Conservation (phyloP, 2,329 filamentous ascomycete species). For the Fusarium cicatricum region DNA sequence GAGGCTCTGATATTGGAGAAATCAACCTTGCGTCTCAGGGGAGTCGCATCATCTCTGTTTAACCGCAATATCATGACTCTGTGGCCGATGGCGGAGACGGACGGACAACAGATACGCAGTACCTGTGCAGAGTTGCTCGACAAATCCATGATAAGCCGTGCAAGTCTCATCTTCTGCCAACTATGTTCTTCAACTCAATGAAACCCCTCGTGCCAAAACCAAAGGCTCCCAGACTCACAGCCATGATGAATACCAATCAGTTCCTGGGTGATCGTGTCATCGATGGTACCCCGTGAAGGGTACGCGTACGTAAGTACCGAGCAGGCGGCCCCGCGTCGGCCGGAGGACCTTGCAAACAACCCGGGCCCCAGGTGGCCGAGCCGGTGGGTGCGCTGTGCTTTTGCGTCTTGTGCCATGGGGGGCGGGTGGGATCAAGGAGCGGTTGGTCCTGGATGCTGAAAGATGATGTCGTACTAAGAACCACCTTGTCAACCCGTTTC, state of each 20-base stretch:
- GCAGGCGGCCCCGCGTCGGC: slow-evolving; percentile 38
- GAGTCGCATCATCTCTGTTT: slow-evolving; percentile 5
- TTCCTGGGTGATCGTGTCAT: slow-evolving; percentile 38
- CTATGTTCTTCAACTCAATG: slow-evolving; percentile 18
- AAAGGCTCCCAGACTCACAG: slow-evolving; percentile 18
- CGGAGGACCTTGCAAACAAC: slow-evolving; percentile 26
- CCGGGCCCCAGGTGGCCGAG: slow-evolving; percentile 15
- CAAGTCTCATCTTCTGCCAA: slow-evolving; percentile 26
- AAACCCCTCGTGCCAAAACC: slow-evolving; percentile 29
- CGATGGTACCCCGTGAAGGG: slow-evolving; percentile 31
- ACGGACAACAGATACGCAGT: slow-evolving; percentile 15
- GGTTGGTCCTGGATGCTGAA: slow-evolving; percentile 2
- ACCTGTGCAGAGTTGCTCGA: slow-evolving; percentile 13
- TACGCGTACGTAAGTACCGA: slow-evolving; percentile 39
- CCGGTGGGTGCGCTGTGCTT: slow-evolving; percentile 17
- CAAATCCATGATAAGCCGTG: slow-evolving; percentile 23
- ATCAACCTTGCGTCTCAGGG: not conserved
- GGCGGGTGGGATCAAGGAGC: slow-evolving; percentile 15
- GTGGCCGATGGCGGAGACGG: slow-evolving; percentile 1
- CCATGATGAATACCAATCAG: not conserved
- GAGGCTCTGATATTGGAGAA: slow-evolving; percentile 31
- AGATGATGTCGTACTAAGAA: slow-evolving; percentile 9
- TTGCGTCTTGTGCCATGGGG: slow-evolving; percentile 18
- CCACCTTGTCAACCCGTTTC: slow-evolving; percentile 23
- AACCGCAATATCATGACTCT: not conserved